Percentiles rank a stretch among this genome's conserved stretches.
These are phyloP conservation scores for Elongisporangium prolatum DNA, from an alignment of 352 stramenopile genomes.

Conservation along the genomic window DNA sequence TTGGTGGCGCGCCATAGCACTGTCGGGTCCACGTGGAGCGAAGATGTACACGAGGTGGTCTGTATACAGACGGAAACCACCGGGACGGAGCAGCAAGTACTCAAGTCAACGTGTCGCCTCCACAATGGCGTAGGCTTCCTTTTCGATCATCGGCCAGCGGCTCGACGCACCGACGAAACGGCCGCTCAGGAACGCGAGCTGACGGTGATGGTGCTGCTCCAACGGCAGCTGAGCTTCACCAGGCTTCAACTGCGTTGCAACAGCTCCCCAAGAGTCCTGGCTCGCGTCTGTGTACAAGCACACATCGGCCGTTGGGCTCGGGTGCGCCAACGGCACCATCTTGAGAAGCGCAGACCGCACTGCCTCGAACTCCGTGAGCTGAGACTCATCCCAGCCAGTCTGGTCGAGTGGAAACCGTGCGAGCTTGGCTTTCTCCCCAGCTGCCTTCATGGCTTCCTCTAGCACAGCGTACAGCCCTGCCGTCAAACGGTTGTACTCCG, in stretches of 20 bases:
- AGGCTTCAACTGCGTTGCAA: constrained; percentile 9
- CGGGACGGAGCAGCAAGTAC: constrained; percentile 3
- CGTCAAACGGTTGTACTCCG: constrained; percentile 12
- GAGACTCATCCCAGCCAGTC: constrained; percentile 6
- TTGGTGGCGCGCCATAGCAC: constrained; percentile 1
- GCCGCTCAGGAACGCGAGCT: constrained; percentile 19
- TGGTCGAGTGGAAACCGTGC: constrained; percentile 6
- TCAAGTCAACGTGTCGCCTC: constrained; percentile 3
- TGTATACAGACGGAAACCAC: constrained; percentile 12
- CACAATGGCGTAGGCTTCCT: constrained; percentile 18
- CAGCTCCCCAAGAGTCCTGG: constrained; percentile 14
- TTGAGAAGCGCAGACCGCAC: constrained; percentile 1
- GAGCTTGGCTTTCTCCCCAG: constrained; percentile 15
- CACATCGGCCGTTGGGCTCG: constrained; percentile 4
- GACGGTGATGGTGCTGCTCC: constrained; percentile 13
- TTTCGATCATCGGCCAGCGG: constrained; percentile 18
- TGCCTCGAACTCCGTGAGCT: constrained; percentile 1
- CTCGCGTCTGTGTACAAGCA: constrained; percentile 20
- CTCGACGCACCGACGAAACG: constrained; percentile 4
- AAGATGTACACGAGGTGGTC: constrained; percentile 19
- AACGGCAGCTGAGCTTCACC: constrained; percentile 4
- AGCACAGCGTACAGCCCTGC: constrained; percentile 10
- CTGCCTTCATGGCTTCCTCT: constrained; percentile 5
- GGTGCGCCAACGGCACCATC: constrained; percentile 18
- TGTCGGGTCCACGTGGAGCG: neutral